Evolutionary conservation across 495 filamentous ascomycete species (phyloP).

Genomic region (Cercophora sp.): DNA sequence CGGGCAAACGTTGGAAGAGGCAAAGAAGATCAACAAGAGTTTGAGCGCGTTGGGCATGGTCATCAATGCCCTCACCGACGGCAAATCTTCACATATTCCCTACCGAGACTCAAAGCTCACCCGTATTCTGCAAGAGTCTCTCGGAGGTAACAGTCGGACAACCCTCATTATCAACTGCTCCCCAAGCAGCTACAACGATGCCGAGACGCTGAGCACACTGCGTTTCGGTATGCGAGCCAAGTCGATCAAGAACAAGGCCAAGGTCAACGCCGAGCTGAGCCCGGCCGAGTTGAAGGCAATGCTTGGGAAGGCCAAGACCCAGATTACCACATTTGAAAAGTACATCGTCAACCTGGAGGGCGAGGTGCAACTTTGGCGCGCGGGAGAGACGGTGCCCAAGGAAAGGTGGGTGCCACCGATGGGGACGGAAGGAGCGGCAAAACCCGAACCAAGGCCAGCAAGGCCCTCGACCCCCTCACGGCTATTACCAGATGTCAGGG

Average conservation of each 20-base stretch:
- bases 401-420: constrained; percentile 57
- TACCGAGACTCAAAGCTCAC: constrained; percentile 99
- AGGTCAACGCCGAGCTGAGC: constrained; percentile 97
- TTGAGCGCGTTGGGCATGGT: constrained; percentile 97
- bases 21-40: constrained; percentile 99
- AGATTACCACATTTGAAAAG: constrained; percentile 80
- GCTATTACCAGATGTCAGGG: constrained; percentile 66
- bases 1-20: constrained; percentile 95
- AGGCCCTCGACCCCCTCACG: constrained; percentile 81
- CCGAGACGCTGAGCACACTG: constrained; percentile 88
- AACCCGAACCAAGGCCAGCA: constrained; percentile 55
- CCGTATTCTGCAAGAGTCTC: constrained; percentile 89
- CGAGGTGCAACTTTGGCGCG: constrained; percentile 82
- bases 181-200: constrained; percentile 96
- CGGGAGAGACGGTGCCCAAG: constrained; percentile 81
- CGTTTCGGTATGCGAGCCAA: constrained; percentile 96
- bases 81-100: constrained; percentile 95
- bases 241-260: constrained; percentile 99
- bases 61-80: constrained; percentile 95
- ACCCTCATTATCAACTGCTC: constrained; percentile 98
- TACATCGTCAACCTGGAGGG: constrained; percentile 82
- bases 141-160: constrained; percentile 95
- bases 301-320: constrained; percentile 84
- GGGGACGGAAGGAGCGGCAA: constrained; percentile 64
- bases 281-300: constrained; percentile 89